Evolutionary conservation across 2,329 filamentous ascomycete species (phyloP), one percentile per base, ranked within the genome.

Genomic region (Penicillium sp.): DNA sequence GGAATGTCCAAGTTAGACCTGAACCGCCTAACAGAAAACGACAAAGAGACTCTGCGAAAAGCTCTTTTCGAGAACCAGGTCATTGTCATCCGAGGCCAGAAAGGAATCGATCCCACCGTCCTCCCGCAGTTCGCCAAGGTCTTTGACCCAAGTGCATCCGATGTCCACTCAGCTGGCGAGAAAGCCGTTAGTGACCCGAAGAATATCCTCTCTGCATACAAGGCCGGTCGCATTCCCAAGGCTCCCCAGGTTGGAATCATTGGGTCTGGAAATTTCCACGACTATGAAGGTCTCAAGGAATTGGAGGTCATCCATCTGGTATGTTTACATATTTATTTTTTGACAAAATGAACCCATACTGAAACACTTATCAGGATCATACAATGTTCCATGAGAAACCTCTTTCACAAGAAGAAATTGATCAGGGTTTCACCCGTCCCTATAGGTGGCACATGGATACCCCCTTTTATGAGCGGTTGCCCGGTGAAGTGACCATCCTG

Each of bases 361-460:
- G 3, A 26, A 8, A 25, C 7, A 3, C 9, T 13, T 23, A 29
- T 8, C 33, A 58, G 56, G 56, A 58, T 35, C 56, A 58, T 25
- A 55, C 53, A 29, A n/a, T 50, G 16, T 55, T 55, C n/a, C 56
- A 58, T 4, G 53, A 58, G 13, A 31, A 33, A 5, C 56, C 49
- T 37, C 44, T 58, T 8, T 29, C 16, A 2, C 53, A 58, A 21
- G 37, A 50, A 11, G 43, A 50, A n/a, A 21, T 58, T 11, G 53
- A 55, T 14, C 33, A 58, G 49, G 45, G 57, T 0, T 59, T 50
- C 27, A 59, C 53, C 14, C 53, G 57, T 7, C 50, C 57, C 21
- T 59, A 59, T 33, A 50, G 57, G 13, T 56, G 57, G 57, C 57
- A 59, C 14, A 56, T 53, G 57, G 57, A 59, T 43, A 56, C 53